These are phyloP conservation scores for Powellomyces hirtus DNA, from an alignment of 192 early-diverging fungal species.

Conservation along the genomic window DNA sequence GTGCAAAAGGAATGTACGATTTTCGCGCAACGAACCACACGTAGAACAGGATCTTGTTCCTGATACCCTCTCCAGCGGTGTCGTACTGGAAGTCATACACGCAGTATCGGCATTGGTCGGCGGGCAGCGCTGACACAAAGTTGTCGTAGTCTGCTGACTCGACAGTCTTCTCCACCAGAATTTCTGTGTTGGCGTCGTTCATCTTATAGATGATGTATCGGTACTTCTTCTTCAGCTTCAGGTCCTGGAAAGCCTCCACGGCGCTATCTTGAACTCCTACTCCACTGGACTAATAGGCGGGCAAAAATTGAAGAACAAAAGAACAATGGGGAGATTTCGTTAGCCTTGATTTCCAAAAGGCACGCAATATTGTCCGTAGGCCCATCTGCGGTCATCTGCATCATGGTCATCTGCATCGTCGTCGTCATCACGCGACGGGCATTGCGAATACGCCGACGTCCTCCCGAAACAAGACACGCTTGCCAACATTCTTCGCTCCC, in stretches of 20 bases:
- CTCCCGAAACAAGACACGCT: too few relatives aligned
- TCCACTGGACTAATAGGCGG: conserved; percentile 67
- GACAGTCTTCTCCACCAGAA: conserved; percentile 66
- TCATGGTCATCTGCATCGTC: too few relatives aligned
- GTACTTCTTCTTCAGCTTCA: conserved; percentile 73
- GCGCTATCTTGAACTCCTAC: conserved; percentile 66
- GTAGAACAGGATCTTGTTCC: conserved; percentile 86
- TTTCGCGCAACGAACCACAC: conserved; percentile 83
- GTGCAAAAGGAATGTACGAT: too few relatives aligned
- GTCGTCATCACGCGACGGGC: too few relatives aligned
- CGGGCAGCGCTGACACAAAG: conserved; percentile 67
- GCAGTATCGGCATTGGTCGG: conserved; percentile 70
- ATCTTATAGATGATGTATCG: conserved; percentile 85
- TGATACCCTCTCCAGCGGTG: conserved; percentile 59
- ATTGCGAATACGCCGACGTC: too few relatives aligned
- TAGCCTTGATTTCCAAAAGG: too few relatives aligned
- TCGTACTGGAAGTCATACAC: conserved; percentile 86
- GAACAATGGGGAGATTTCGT: too few relatives aligned
- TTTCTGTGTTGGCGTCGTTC: conserved; percentile 60
- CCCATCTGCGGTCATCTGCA: too few relatives aligned
- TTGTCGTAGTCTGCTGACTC: conserved; percentile 58
- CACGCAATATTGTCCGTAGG: too few relatives aligned
- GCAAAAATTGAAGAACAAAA: too few relatives aligned
- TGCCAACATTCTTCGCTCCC: too few relatives aligned
- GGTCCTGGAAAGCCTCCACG: conserved; percentile 60